phyloP scores from a whole-genome alignment of 306 rosid species.

The Fagus crenata region DNA sequence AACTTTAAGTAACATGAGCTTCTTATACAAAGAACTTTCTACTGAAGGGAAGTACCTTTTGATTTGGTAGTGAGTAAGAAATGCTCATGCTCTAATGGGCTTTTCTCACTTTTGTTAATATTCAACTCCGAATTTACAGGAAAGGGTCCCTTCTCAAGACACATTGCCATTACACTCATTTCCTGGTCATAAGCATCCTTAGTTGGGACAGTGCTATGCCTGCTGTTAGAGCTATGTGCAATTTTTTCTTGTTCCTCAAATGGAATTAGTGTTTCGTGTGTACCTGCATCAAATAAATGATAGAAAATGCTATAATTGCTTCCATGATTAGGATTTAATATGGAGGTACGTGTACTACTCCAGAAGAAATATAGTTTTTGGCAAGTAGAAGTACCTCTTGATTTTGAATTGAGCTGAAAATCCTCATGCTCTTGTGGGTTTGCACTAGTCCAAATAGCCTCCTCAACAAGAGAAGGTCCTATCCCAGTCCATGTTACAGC shows the following conservation, averaged over 20 bases:
- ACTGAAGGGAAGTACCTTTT: not conserved
- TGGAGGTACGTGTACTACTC: not conserved
- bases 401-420: not conserved
- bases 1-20: not conserved
- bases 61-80: not conserved
- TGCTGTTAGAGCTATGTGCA: not conserved
- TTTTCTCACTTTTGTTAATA: too few species aligned
- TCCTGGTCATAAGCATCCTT: too few species aligned
- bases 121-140: too few species aligned
- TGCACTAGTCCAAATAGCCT: not conserved
- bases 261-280: not conserved
- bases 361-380: not conserved
- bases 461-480: not conserved
- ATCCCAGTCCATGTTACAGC: not conserved
- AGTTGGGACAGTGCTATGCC: not conserved
- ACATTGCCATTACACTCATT: too few species aligned
- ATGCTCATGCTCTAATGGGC: too few species aligned
- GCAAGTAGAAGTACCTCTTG: not conserved
- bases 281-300: conserved; percentile 7
- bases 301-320: not conserved
- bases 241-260: not conserved
- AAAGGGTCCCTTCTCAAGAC: too few species aligned
- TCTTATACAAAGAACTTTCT: not conserved
- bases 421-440: not conserved
- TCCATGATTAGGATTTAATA: not conserved